phyloP scores from a whole-genome alignment of 2,329 filamentous ascomycete species.

The Aspergillus niger region DNA sequence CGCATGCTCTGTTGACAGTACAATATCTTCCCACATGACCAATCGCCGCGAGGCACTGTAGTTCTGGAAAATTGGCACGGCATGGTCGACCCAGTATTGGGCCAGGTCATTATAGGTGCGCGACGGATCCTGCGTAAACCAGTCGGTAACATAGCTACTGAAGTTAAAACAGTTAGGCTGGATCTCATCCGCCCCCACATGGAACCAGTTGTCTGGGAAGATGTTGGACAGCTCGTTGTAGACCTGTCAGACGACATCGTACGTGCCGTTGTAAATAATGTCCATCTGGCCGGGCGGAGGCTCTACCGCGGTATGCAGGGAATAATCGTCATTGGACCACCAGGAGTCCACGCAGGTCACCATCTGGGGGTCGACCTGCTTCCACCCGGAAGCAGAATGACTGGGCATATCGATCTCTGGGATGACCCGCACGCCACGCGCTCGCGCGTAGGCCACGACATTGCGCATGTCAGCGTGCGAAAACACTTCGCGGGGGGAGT shows the following conservation, averaged over 20 bases:
- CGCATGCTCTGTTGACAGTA: constrained; percentile 49
- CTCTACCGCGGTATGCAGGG: constrained; percentile 57
- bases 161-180: constrained; percentile 61
- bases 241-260: constrained; percentile 56
- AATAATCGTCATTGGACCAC: constrained; percentile 63
- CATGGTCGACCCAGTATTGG: constrained; percentile 57
- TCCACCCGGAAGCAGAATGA: constrained; percentile 59
- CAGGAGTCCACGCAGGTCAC: constrained; percentile 59
- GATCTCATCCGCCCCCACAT: constrained; percentile 59
- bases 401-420: constrained; percentile 66
- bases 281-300: constrained; percentile 61
- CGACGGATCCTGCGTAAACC: constrained; percentile 54
- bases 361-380: constrained; percentile 58
- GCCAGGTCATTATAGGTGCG: constrained; percentile 55
- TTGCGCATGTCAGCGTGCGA: constrained; percentile 46
- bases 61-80: constrained; percentile 54
- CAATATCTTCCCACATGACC: constrained; percentile 61
- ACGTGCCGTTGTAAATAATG: constrained; percentile 58
- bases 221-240: constrained; percentile 55
- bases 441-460: constrained; percentile 54
- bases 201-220: constrained; percentile 58
- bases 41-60: constrained; percentile 51
- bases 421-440: constrained; percentile 60
- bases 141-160: constrained; percentile 52
- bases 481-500: constrained; percentile 53